These are phyloP conservation scores for Apodospora peruviana DNA, from an alignment of 495 filamentous ascomycete species.

Conservation along the genomic window DNA sequence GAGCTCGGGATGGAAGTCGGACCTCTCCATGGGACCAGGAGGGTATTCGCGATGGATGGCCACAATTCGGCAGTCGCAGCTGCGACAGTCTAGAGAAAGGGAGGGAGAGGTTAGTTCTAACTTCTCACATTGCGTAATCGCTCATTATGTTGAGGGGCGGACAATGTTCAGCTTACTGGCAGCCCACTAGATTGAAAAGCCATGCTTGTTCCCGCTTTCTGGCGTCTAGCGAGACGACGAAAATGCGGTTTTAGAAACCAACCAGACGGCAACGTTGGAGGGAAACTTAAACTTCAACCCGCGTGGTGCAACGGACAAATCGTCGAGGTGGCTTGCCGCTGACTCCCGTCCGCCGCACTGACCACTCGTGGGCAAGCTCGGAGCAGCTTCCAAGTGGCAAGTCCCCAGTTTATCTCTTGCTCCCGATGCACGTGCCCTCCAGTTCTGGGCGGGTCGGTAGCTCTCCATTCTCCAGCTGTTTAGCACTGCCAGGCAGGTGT, in stretches of 20 bases:
- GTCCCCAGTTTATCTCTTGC: slow-evolving; percentile 9
- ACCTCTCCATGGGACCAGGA: slow-evolving; percentile 39
- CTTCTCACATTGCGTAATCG: not conserved
- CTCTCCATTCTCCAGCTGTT: too few species aligned
- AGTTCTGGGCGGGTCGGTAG: too few species aligned
- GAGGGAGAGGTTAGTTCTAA: not conserved
- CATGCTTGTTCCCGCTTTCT: slow-evolving; percentile 23
- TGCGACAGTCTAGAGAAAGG: slow-evolving; percentile 36
- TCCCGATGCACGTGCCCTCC: too few species aligned
- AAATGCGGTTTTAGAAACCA: not conserved
- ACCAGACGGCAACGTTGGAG: too few species aligned
- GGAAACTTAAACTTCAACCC: too few species aligned
- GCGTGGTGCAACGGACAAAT: too few species aligned
- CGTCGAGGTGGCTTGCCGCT: slow-evolving; percentile 6
- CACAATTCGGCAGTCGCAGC: slow-evolving; percentile 48
- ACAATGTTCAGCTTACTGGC: slow-evolving; percentile 28
- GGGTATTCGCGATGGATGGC: slow-evolving; percentile 47
- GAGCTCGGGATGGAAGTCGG: too few species aligned
- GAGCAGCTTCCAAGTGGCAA: too few species aligned
- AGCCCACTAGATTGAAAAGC: slow-evolving; percentile 38
- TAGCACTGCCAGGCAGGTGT: too few species aligned
- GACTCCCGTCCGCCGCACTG: too few species aligned
- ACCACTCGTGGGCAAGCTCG: too few species aligned
- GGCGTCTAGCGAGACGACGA: slow-evolving; percentile 1
- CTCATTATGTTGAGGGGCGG: not conserved